A percentile compares a stretch with the other conserved stretches of the same genome.
Conservation (phyloP, 1,284 basidiomycete genomes). For the Fomitopsis palustris region DNA sequence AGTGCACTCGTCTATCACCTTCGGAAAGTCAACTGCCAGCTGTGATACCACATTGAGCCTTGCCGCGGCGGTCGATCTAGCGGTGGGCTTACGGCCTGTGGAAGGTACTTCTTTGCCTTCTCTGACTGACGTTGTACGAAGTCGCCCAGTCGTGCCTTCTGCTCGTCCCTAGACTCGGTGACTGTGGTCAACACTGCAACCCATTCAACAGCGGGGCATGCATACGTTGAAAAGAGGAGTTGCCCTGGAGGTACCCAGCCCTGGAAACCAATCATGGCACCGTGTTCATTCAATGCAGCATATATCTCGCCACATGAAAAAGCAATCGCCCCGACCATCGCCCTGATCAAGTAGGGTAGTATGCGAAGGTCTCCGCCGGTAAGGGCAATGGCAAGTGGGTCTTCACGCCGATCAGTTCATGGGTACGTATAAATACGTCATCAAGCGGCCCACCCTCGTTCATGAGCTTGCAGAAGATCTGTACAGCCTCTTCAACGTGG, state of each 20-base stretch:
- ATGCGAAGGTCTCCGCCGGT: neutral
- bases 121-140: slow-evolving; percentile 8
- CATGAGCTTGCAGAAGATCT: neutral
- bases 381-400: slow-evolving; percentile 1
- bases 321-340: slow-evolving; percentile 1
- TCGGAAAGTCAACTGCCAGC: slow-evolving; percentile 9
- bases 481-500: neutral
- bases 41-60: neutral
- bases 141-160: slow-evolving; percentile 6
- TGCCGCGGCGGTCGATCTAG: too few species aligned
- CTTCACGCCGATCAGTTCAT: neutral
- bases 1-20: slow-evolving; percentile 2
- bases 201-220: too few species aligned
- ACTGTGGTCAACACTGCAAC: too few species aligned
- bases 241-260: slow-evolving; percentile 6
- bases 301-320: slow-evolving; percentile 10
- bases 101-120: slow-evolving; percentile 12
- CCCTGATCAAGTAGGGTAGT: neutral
- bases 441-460: neutral
- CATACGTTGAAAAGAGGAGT: slow-evolving; percentile 7
- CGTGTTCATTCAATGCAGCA: slow-evolving; percentile 9
- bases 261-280: slow-evolving; percentile 9
- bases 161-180: slow-evolving; percentile 13
- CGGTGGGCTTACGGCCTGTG: neutral
- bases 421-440: neutral